Base-by-base conservation (phyloP, 305 asterid species). In the Ilex paraguariensis region DNA sequence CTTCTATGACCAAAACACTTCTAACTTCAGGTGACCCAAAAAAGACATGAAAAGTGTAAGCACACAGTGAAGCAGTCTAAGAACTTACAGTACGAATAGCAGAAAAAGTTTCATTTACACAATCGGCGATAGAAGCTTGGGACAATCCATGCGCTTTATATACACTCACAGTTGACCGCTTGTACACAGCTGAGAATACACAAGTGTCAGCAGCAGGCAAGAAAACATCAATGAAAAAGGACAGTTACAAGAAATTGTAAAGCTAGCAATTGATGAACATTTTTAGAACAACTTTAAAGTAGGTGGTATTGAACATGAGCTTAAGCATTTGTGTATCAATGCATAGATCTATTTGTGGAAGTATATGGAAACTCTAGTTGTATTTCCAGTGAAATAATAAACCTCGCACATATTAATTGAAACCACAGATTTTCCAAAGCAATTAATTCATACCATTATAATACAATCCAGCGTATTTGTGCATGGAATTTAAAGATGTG, bases 121-220 rank as follows among this genome's bases (percentile, higher is more conserved):
- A 84, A 70, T 92, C 97, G 62, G 97, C 98, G 46, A 92, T 90
- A 39, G 84, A 78, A 64, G 97, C 97, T 77, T 85, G 94, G 74
- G 81, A 91, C 60, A 88, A 69, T 65, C 97, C 98, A 83, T 92
- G 94, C 73, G 96, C 88, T 82, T 87, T 90, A 77, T 87, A 92
- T 61, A 87, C 95, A 61, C 61, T 86, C 75, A 86, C 95, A 44
- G 98, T 92, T 60, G 96, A 79, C 78, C 98, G 84, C 78, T 87
- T 90, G 77, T 90, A 92, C 64, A 90, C 73, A 66, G 97, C 98
- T 92, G 72, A 67, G 77, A 65, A 71, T 48, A 50, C 36, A 54
- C 28, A 63, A 65, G 36, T 68, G 68, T 75, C 66, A 58, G 45
- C n/a, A 53, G 48, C 52, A 53, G 62, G 36, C 33, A 67, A 65